These are phyloP conservation scores for Oryza brachyantha DNA, from an alignment of 176 grass and related monocot species.

Conservation along the genomic window DNA sequence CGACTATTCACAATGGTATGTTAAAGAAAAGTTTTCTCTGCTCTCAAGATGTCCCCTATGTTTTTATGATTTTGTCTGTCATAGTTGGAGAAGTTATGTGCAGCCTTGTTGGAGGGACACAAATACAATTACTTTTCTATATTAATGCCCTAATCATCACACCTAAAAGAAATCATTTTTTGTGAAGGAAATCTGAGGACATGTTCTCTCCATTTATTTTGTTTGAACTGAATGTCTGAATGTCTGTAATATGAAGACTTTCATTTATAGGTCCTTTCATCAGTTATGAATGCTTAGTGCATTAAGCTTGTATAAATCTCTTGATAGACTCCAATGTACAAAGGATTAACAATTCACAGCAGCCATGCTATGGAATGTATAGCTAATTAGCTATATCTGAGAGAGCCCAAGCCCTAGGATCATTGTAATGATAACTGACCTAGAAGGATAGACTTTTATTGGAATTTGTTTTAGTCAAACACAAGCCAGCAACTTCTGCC, in stretches of 20 bases:
- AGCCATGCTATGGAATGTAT: neutral
- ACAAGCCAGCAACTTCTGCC: neutral
- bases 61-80: conserved; percentile 8
- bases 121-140: neutral
- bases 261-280: neutral
- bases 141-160: conserved; percentile 16
- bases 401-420: neutral
- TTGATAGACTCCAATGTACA: neutral
- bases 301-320: conserved; percentile 3
- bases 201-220: neutral
- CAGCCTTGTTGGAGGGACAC: neutral
- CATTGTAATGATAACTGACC: neutral
- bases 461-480: neutral
- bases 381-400: neutral
- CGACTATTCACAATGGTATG: conserved; percentile 88
- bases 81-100: neutral
- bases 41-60: conserved; percentile 2
- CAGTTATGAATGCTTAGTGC: neutral
- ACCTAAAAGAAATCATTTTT: neutral
- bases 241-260: neutral
- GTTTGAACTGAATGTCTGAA: neutral
- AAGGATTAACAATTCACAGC: neutral
- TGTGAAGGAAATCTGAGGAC: neutral
- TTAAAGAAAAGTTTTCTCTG: conserved; percentile 16
- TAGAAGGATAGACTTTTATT: neutral